Conservation (phyloP, 148 eudicot species). For the Heliosperma pusillum region DNA sequence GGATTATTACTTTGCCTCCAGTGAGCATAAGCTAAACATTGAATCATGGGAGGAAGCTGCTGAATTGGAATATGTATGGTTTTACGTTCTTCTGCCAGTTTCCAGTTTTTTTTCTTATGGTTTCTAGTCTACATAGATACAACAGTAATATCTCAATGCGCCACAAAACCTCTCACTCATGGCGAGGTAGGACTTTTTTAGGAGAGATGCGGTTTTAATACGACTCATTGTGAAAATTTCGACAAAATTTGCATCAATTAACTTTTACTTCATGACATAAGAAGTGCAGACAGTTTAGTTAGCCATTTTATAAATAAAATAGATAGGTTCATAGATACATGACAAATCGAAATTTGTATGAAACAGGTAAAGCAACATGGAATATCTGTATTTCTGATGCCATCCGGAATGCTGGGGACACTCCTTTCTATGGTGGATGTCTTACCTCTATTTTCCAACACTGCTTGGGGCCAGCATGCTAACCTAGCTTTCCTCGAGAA, state of each 20-base stretch:
- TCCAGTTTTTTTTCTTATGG: background rate
- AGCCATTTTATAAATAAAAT: background rate
- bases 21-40: constrained; percentile 67
- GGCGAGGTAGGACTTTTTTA: background rate
- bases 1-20: constrained; percentile 87
- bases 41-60: constrained; percentile 98
- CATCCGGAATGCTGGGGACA: constrained; percentile 99
- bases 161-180: too few species aligned
- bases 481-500: constrained; percentile 80
- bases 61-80: constrained; percentile 84
- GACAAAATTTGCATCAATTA: background rate
- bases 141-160: too few species aligned
- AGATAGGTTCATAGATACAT: constrained; percentile 6
- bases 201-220: background rate
- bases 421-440: constrained; percentile 88
- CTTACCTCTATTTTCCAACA: constrained; percentile 80
- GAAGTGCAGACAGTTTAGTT: too few species aligned
- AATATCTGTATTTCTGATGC: constrained; percentile 93
- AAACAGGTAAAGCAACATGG: constrained; percentile 97
- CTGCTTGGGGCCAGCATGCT: constrained; percentile 86
- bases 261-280: background rate
- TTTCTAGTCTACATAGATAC: background rate
- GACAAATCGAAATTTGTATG: constrained; percentile 19
- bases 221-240: background rate
- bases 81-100: constrained; percentile 9